Percentiles rank a stretch among this genome's conserved stretches.
Evolutionary conservation across 129 eudicot genomes (phyloP).

Genomic region (Arctium lappa): DNA sequence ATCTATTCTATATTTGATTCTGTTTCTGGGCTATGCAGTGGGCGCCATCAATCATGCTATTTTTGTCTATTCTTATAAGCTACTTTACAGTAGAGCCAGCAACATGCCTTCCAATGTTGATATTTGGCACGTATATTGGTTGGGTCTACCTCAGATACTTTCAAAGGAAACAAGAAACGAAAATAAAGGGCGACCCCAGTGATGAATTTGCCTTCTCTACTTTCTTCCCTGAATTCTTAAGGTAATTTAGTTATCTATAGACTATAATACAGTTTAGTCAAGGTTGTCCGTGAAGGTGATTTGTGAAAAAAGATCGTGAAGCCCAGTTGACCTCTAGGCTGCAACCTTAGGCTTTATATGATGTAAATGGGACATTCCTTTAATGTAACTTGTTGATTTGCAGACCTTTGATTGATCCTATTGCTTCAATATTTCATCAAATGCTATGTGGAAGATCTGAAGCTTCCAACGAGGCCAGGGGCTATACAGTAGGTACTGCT

Average conservation of each 20-base stretch:
- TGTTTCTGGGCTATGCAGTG: conserved; percentile 52
- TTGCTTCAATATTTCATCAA: conserved; percentile 65
- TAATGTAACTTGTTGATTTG: conserved; percentile 16
- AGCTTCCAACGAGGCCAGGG: conserved; percentile 40
- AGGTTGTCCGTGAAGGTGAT: background rate
- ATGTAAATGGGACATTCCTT: background rate
- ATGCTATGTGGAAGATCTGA: conserved; percentile 69
- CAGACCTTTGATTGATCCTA: conserved; percentile 78
- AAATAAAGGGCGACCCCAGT: conserved; percentile 79
- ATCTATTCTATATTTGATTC: background rate
- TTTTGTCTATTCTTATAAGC: conserved; percentile 50
- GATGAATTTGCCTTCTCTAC: conserved; percentile 88
- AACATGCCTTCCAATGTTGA: conserved; percentile 59
- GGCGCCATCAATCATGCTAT: conserved; percentile 63
- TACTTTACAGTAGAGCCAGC: conserved; percentile 59
- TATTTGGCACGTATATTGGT: conserved; percentile 72
- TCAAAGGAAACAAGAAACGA: conserved; percentile 75
- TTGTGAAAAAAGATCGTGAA: background rate
- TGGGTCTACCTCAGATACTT: conserved; percentile 88
- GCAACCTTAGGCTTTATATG: background rate
- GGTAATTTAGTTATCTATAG: conserved; percentile 30
- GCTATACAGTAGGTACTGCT: conserved; percentile 42
- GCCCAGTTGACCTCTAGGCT: background rate
- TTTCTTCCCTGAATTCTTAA: conserved; percentile 64
- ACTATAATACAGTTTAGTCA: background rate